Percentiles rank a stretch among this genome's conserved stretches.
Evolutionary conservation across 2,329 filamentous ascomycete genomes (phyloP).

Genomic region (Fusarium sp.): DNA sequence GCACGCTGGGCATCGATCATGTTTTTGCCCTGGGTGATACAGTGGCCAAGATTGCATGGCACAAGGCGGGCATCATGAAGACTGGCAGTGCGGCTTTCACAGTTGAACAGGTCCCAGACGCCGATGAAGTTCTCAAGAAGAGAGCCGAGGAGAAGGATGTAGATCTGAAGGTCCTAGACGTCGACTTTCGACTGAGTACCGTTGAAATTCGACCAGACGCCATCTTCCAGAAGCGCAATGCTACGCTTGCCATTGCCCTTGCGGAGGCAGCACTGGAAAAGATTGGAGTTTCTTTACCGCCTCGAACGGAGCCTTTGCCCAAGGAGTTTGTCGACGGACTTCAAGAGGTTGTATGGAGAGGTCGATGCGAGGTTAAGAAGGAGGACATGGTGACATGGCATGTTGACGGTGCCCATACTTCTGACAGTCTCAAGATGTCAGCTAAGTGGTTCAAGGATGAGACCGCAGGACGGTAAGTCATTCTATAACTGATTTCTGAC

Average conservation of each 20-base stretch:
- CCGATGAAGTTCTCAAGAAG: constrained; percentile 60
- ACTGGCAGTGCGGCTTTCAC: constrained; percentile 69
- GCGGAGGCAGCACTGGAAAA: constrained; percentile 63
- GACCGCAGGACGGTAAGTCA: constrained; percentile 52
- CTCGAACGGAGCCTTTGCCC: constrained; percentile 61
- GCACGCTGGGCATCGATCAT: constrained; percentile 78
- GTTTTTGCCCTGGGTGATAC: constrained; percentile 72
- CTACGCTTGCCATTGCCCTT: constrained; percentile 65
- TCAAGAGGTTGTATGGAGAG: constrained; percentile 80
- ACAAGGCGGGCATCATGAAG: constrained; percentile 81
- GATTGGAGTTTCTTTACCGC: constrained; percentile 55
- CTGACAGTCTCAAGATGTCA: constrained; percentile 87
- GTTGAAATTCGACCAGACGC: constrained; percentile 67
- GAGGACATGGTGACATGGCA: constrained; percentile 79
- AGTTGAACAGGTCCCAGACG: constrained; percentile 63
- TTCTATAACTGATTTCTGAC: neutral
- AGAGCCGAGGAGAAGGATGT: constrained; percentile 68
- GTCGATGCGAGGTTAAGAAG: constrained; percentile 76
- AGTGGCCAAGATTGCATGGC: constrained; percentile 77
- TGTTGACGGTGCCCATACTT: constrained; percentile 92
- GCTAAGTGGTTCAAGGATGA: constrained; percentile 82
- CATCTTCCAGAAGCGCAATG: constrained; percentile 71
- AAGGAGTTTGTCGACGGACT: constrained; percentile 78
- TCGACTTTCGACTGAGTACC: constrained; percentile 61
- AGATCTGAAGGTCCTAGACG: constrained; percentile 59